These are phyloP conservation scores for Metschnikowia chrysomelidarum DNA, from an alignment of 805 yeast species.

Conservation along the genomic window DNA sequence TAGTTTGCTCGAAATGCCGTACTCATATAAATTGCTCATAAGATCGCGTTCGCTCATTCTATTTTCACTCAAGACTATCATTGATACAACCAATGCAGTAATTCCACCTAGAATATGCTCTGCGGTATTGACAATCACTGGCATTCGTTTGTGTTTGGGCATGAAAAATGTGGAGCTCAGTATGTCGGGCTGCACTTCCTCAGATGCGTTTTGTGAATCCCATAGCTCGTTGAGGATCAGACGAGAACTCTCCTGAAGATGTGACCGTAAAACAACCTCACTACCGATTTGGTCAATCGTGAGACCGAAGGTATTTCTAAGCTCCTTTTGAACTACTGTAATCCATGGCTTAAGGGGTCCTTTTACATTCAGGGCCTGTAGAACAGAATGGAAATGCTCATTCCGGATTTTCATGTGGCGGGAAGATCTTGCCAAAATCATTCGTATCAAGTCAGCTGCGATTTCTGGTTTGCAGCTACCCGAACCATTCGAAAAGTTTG, in stretches of 20 bases:
- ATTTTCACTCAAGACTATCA: slow-evolving; percentile 33
- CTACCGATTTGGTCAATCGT: slow-evolving; percentile 16
- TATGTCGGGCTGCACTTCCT: slow-evolving; percentile 1
- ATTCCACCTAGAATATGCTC: slow-evolving; percentile 34
- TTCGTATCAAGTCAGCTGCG: slow-evolving; percentile 12
- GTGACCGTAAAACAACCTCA: slow-evolving; percentile 23
- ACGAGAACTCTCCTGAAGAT: slow-evolving; percentile 21
- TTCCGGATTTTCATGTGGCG: slow-evolving; percentile 13
- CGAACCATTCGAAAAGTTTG: background rate
- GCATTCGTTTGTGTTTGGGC: slow-evolving; percentile 20
- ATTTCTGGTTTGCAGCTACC: slow-evolving; percentile 3
- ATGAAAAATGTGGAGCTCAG: slow-evolving; percentile 17
- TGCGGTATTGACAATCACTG: slow-evolving; percentile 22
- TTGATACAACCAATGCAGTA: slow-evolving; percentile 25
- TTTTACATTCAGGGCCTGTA: slow-evolving; percentile 16
- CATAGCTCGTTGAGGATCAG: slow-evolving; percentile 28
- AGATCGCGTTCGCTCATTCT: slow-evolving; percentile 29
- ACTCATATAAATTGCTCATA: slow-evolving; percentile 18
- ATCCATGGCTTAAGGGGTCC: slow-evolving; percentile 24
- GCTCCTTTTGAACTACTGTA: slow-evolving; percentile 14
- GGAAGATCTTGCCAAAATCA: slow-evolving; percentile 13
- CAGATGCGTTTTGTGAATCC: slow-evolving; percentile 8
- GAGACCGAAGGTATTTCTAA: slow-evolving; percentile 29
- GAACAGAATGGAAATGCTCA: slow-evolving; percentile 15
- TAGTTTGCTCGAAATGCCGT: slow-evolving; percentile 27